Conservation (phyloP, 2,329 filamentous ascomycete genomes). For the Teratosphaeria viscida region DNA sequence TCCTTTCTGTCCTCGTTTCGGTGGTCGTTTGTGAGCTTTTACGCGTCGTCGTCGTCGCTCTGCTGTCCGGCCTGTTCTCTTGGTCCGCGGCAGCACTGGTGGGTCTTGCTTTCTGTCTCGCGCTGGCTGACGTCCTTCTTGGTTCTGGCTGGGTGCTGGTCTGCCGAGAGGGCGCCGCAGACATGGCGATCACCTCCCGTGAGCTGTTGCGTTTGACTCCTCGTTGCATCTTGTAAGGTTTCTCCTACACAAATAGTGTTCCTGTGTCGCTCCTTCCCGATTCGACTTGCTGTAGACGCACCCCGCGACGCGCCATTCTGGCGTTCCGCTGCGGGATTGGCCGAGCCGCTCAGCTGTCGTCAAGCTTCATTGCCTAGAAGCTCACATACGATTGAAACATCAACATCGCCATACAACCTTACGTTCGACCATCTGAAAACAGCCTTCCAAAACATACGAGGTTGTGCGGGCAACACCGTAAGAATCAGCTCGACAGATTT, state of each 20-base stretch:
- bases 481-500: neutral
- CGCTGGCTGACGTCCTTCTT: slow-evolving; percentile 6
- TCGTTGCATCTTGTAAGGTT: neutral
- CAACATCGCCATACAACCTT: neutral
- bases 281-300: neutral
- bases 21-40: slow-evolving; percentile 6
- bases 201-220: neutral
- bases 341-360: neutral
- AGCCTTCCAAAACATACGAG: neutral
- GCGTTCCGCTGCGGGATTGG: neutral
- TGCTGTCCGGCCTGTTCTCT: slow-evolving; percentile 7
- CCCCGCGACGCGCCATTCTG: neutral
- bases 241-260: neutral
- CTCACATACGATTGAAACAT: neutral
- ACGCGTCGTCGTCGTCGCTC: slow-evolving; percentile 2
- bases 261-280: neutral
- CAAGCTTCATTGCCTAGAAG: neutral
- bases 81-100: slow-evolving; percentile 2
- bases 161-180: slow-evolving; percentile 4
- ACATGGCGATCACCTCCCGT: slow-evolving; percentile 3
- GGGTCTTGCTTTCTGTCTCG: slow-evolving; percentile 4
- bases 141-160: slow-evolving; percentile 4
- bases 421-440: neutral
- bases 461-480: neutral
- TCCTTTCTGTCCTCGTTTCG: slow-evolving; percentile 8